These are phyloP conservation scores for Baorangia bicolor DNA, from an alignment of 768 basidiomycete species.

Conservation along the genomic window DNA sequence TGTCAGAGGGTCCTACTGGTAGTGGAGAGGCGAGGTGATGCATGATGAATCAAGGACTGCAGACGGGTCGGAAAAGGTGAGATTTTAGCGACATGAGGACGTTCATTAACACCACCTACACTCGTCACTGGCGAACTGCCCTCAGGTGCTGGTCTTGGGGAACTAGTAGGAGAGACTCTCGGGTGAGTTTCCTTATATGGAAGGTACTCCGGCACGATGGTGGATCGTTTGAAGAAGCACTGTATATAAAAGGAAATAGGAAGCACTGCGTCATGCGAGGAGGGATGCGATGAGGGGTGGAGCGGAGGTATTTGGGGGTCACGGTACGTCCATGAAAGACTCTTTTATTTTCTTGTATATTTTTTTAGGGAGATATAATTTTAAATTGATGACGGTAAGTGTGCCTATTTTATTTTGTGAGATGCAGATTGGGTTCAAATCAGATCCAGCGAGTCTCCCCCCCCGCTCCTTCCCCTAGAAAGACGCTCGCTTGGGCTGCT, in stretches of 20 bases:
- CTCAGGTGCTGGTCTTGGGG: not conserved
- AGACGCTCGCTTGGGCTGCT: not conserved
- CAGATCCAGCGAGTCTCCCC: slow-evolving; percentile 11
- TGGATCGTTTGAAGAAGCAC: slow-evolving; percentile 21
- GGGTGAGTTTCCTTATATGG: slow-evolving; percentile 8
- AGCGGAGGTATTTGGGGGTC: slow-evolving; percentile 13
- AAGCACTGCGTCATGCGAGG: not conserved
- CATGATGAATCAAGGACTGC: not conserved
- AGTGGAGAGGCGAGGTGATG: not conserved
- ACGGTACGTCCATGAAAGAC: not conserved
- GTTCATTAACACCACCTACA: not conserved
- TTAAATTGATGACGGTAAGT: slow-evolving; percentile 1
- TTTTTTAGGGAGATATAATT: too few relatives aligned
- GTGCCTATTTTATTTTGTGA: not conserved
- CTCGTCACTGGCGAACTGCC: not conserved
- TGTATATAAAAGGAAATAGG: slow-evolving; percentile 11
- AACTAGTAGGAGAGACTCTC: not conserved
- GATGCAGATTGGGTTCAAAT: slow-evolving; percentile 28
- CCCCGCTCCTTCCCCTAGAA: not conserved
- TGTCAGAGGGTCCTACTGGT: not conserved
- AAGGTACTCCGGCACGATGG: not conserved
- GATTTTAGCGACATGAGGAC: slow-evolving; percentile 3
- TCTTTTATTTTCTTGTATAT: not conserved
- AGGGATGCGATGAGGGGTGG: not conserved
- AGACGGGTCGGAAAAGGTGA: not conserved